These are phyloP conservation scores for Claviceps sp. DNA, from an alignment of 2,329 filamentous ascomycete genomes.

Conservation along the genomic window DNA sequence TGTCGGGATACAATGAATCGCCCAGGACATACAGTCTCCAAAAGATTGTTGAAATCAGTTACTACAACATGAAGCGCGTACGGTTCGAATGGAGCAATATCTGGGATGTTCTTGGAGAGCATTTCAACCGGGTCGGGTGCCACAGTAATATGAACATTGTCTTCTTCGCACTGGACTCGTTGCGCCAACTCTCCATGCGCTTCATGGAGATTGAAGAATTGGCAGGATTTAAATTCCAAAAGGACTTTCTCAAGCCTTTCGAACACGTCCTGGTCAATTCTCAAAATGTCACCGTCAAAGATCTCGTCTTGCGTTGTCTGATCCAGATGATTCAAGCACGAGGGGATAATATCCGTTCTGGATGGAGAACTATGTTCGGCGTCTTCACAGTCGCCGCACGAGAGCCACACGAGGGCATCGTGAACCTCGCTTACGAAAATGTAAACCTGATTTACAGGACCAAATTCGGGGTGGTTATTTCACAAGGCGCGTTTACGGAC, in stretches of 20 bases:
- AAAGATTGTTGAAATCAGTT: conserved; percentile 96
- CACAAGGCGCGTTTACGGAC: conserved; percentile 92
- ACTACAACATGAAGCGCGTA: conserved; percentile 98
- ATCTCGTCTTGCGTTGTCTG: conserved; percentile 89
- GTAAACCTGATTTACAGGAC: conserved; percentile 92
- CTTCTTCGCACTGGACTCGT: conserved; percentile 90
- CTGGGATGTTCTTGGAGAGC: conserved; percentile 93
- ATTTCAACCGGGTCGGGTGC: conserved; percentile 96
- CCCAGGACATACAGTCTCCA: conserved; percentile 94
- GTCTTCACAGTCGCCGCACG: conserved; percentile 92
- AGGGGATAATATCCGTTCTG: conserved; percentile 92
- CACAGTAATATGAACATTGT: conserved; percentile 94
- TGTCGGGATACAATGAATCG: conserved; percentile 88
- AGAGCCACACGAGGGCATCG: conserved; percentile 88
- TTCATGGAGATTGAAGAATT: conserved; percentile 98
- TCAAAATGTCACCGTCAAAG: conserved; percentile 81
- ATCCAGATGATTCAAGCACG: conserved; percentile 98
- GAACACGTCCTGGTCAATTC: conserved; percentile 96
- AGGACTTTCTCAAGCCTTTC: conserved; percentile 96
- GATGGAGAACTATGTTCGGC: conserved; percentile 99
- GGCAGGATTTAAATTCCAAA: conserved; percentile 98
- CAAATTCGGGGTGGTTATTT: conserved; percentile 89
- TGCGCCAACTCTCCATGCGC: conserved; percentile 92
- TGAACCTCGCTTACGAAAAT: conserved; percentile 93
- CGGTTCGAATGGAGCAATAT: conserved; percentile 97